Base-by-base conservation (phyloP, 2,329 filamentous ascomycete genomes). In the Epichloe brachyelytri region DNA sequence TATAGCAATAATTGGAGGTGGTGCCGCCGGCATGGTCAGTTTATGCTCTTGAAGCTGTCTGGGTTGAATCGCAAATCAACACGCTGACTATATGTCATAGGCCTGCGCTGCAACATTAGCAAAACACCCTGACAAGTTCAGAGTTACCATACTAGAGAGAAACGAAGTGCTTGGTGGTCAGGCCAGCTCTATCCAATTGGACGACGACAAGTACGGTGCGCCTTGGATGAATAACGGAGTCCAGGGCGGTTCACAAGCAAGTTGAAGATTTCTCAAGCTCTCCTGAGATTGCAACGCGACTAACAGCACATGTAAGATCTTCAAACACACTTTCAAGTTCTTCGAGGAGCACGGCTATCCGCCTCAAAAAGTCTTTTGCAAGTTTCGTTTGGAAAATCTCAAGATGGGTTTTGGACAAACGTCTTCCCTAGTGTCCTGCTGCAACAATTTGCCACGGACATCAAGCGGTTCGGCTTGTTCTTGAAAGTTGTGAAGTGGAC, bases 271-370 rank as follows among this genome's bases (percentile, higher is more conserved):
- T 3, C 10, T 30, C 30, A 5, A 14, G 4, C 8, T 33, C 12
- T 6, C n/a, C 12, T 17, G 10, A 34, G 10, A 12, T 46, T 46
- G 8, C 36, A 26, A 19, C n/a, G 6, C 15, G 5, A 40, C 37
- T 43, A 37, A 53, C 20, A 15, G 14, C 14, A 15, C 39, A 33
- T 34, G 12, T 68, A 40, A 81, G 67, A 83, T 83, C 56, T 84
- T 84, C 65, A 79, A 83, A 59, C 80, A 84, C 59, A 83, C 80
- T 0, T 77, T 83, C 70, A 78, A 77, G 49, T 82, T 82, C 72
- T 83, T 83, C 58, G 68, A 72, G 5, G 69, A 74, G 47, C 75
- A 82, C 55, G 75, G 74, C 12, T 72, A 76, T 57, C 70, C 75
- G 48, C 71, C 79, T 3, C 71, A 80, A 56, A 75, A 78, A 8